Evolutionary conservation across 2,329 filamentous ascomycete genomes (phyloP), one percentile per base, ranked within the genome.

Genomic region (Didymellaceae sp.): DNA sequence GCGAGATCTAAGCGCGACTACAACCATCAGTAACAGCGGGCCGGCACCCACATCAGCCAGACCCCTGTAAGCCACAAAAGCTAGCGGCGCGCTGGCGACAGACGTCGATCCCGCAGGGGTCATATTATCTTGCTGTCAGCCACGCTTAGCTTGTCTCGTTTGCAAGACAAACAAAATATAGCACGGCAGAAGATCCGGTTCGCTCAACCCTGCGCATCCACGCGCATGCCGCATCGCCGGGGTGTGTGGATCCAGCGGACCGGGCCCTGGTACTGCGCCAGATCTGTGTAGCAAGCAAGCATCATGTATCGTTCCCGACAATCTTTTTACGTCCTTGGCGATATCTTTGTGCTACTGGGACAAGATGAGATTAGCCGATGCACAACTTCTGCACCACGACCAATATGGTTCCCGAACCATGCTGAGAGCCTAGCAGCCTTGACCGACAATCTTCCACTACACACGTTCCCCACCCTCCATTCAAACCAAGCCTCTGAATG

Each of bases 341-440:
- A 69, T 72, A 70, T 65, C 58, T 48, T 53, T 67, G 69, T 72
- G 60, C 58, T 30, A 70, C 67, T 53, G 59, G 58, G 58, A 57
- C 53, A 58, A 56, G 37, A 20, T 46, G 48, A 58, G 45, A 51
- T 52, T 61, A 55, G 61, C 54, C 52, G 58, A 51, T 53, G 53
- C 59, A 53, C 52, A 54, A 65, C 20, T 44, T 11, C 46, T 68
- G 66, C 65, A 68, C 44, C 39, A 45, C 45, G 58, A 60, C 63
- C 45, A 49, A 67, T 67, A 41, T 45, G 62, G 65, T 33, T 40
- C 38, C 34, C 54, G 61, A 55, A 41, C 47, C 64, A 42, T 56
- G 55, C 55, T 63, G 58, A 59, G 50, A 22, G 45, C 35, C 48
- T 58, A 55, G 47, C 43, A 57, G 45, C 45, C 45, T 59, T 39